These are phyloP conservation scores for Melocanna baccifera DNA, from an alignment of 176 grass and related monocot species.

Conservation along the genomic window DNA sequence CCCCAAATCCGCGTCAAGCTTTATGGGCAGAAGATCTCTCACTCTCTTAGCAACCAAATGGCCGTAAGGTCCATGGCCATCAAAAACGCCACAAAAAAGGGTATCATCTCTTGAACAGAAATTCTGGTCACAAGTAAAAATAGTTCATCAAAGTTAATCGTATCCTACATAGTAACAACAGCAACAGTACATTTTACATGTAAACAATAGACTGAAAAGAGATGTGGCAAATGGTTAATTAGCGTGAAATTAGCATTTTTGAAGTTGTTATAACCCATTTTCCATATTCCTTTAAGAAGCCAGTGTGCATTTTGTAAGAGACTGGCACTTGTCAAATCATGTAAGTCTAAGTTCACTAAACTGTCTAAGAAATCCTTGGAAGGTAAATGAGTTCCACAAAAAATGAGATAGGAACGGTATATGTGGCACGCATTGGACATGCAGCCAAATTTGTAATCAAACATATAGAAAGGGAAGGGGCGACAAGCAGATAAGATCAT, in stretches of 20 bases:
- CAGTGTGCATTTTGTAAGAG: not conserved
- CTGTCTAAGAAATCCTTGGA: not conserved
- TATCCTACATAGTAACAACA: not conserved
- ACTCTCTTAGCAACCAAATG: conserved; percentile 94
- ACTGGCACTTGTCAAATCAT: conserved; percentile 6
- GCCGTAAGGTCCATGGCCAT: conserved; percentile 85
- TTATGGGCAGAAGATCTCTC: conserved; percentile 83
- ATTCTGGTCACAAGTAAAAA: conserved; percentile 56
- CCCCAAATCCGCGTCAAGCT: conserved; percentile 49
- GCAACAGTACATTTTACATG: conserved; percentile 3
- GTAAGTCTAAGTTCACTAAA: not conserved
- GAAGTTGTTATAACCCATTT: not conserved
- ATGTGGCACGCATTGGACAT: conserved; percentile 28
- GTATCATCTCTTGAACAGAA: conserved; percentile 81
- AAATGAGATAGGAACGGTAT: conserved; percentile 19
- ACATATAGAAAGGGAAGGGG: conserved; percentile 28
- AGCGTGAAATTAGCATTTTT: not conserved
- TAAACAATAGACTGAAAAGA: conserved; percentile 16
- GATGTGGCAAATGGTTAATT: not conserved
- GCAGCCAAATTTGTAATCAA: conserved; percentile 38
- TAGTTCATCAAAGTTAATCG: conserved; percentile 15
- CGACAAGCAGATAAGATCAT: conserved; percentile 62
- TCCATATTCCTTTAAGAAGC: not conserved
- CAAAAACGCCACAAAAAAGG: conserved; percentile 88
- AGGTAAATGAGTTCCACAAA: conserved; percentile 18